Evolutionary conservation across 768 basidiomycete genomes (phyloP), one percentile per base, ranked within the genome.

Genomic region (Coprinopsis sp.): DNA sequence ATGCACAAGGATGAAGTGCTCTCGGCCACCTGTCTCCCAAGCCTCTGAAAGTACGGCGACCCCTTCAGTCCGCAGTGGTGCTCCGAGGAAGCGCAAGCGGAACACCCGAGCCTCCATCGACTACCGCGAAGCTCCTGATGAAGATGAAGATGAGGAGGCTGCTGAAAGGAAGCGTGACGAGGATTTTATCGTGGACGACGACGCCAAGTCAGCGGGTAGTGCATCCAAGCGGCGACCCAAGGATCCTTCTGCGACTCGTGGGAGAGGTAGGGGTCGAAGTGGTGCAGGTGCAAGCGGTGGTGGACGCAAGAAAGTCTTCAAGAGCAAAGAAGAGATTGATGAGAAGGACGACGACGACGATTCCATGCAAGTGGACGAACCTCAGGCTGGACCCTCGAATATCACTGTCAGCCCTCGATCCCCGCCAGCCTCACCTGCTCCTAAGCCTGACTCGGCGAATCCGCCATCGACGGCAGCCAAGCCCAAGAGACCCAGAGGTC

Each of bases 11-110:
- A 12, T 28, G 14, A 25, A 41, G 37, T 49, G 47, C 40, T 49
- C 43, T 21, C 24, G 40, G 24, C 39, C 56, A 78, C 10, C 72
- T 79, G 23, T 90, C 87, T 52, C 76, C 69, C 47, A 72, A 74
- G 24, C 70, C 68, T 7, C 60, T 57, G n/a, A n/a, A n/a, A n/a
- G n/a, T n/a, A 1, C 56, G 59, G 6, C 57, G 63, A 7, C 50
- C 49, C 3, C 55, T 53, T 40, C 46, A 48, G 16, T 42, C 56
- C 40, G 18, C 55, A 53, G 58, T 43, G 57, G 52, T 51, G 58
- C 22, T 57, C 62, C 27, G 2, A 45, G 40, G 21, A 68, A 68
- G 48, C 62, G 66, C 18, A 55, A 56, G 6, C 59, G 65, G 18
- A 28, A 51, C 10, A 33, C 37, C 18, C 44, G 16, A 28, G n/a